phyloP scores from a whole-genome alignment of 2,329 filamentous ascomycete genomes.

The Eutypella sp. region DNA sequence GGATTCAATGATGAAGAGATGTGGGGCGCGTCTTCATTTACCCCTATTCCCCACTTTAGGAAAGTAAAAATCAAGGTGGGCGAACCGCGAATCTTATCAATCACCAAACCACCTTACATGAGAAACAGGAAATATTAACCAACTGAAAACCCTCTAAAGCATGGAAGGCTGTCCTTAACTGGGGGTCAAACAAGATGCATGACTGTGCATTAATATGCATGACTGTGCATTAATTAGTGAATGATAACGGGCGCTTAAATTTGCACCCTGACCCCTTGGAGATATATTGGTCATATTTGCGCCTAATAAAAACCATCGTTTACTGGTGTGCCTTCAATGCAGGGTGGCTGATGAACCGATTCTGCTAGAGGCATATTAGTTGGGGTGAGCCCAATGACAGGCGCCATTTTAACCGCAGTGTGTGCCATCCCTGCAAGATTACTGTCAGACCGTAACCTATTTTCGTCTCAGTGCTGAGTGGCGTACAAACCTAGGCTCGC shows the following conservation, averaged over 20 bases:
- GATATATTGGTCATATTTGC: no score
- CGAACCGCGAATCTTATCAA: not conserved
- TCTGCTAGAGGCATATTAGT: not conserved
- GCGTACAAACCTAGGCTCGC: not conserved
- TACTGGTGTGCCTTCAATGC: no score
- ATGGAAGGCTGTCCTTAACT: not conserved
- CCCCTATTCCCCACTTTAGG: no score
- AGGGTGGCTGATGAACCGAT: no score
- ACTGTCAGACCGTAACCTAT: not conserved
- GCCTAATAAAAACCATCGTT: no score
- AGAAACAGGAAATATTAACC: not conserved
- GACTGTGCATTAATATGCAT: not conserved
- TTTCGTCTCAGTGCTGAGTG: not conserved
- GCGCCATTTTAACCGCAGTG: not conserved
- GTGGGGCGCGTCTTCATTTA: no score
- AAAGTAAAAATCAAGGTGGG: conserved; percentile 29
- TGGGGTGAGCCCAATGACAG: not conserved
- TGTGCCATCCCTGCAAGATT: not conserved
- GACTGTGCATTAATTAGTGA: no score
- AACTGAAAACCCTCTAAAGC: not conserved
- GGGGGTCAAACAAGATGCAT: not conserved
- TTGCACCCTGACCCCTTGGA: no score
- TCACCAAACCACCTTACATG: not conserved
- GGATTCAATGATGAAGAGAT: conserved; percentile 36
- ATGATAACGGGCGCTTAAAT: no score